These are phyloP conservation scores for Suillus spraguei DNA, from an alignment of 768 basidiomycete species.

Conservation along the genomic window DNA sequence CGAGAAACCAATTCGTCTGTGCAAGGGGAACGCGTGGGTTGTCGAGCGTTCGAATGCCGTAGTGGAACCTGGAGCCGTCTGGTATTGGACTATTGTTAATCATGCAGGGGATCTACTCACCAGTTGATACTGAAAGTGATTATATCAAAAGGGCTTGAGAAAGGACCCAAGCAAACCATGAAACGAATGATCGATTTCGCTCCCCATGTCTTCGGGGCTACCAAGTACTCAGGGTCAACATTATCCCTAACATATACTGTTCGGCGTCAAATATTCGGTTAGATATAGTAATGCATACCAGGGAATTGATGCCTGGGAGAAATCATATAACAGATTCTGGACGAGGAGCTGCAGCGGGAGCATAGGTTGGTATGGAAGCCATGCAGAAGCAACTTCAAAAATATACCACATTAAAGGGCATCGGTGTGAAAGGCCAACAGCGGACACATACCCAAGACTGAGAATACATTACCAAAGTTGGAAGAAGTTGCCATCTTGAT, in stretches of 20 bases:
- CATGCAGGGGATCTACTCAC: conserved; percentile 16
- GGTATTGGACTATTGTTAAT: not conserved
- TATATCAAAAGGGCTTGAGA: conserved; percentile 39
- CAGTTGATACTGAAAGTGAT: conserved; percentile 35
- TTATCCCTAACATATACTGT: conserved; percentile 31
- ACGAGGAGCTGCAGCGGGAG: conserved; percentile 33
- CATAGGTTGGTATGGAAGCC: conserved; percentile 42
- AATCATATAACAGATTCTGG: conserved; percentile 39
- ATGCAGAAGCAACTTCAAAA: conserved; percentile 36
- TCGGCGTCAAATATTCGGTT: conserved; percentile 13
- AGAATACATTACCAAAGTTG: conserved; percentile 38
- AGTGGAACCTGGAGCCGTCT: conserved; percentile 29
- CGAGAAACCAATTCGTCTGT: conserved; percentile 40
- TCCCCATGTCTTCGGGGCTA: conserved; percentile 32
- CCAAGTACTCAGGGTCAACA: conserved; percentile 39
- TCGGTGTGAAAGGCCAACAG: not conserved
- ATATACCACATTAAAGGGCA: not conserved
- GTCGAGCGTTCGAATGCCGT: conserved; percentile 28
- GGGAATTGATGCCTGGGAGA: conserved; percentile 39
- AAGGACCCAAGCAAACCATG: conserved; percentile 39
- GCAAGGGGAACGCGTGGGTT: conserved; percentile 34
- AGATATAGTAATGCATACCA: conserved; percentile 23
- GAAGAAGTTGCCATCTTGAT: conserved; percentile 42
- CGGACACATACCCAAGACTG: conserved; percentile 28
- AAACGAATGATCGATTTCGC: conserved; percentile 38